A percentile compares a stretch with the other conserved stretches of the same genome.
These are phyloP conservation scores for Orbilia blumenaviensis DNA, from an alignment of 2,329 filamentous ascomycete species.

Conservation along the genomic window DNA sequence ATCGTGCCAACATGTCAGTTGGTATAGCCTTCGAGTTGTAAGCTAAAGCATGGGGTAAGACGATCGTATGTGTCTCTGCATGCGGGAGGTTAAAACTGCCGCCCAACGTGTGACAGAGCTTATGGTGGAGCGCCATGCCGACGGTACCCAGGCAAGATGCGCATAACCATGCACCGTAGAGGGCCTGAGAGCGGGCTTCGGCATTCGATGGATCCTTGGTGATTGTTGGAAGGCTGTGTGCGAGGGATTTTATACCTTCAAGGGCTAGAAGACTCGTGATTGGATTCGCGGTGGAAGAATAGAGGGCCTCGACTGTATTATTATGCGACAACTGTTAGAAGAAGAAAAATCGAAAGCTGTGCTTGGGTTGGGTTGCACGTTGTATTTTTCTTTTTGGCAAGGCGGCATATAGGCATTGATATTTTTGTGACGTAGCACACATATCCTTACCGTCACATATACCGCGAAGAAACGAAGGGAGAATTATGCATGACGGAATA, in stretches of 20 bases:
- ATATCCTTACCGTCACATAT: neutral
- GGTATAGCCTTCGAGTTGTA: slow-evolving; percentile 69
- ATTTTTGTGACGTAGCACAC: slow-evolving; percentile 35
- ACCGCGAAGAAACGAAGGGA: neutral
- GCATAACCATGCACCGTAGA: slow-evolving; percentile 73
- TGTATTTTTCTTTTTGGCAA: slow-evolving; percentile 34
- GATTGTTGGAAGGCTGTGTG: slow-evolving; percentile 67
- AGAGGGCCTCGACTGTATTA: slow-evolving; percentile 68
- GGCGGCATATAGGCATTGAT: neutral
- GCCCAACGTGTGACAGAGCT: slow-evolving; percentile 72
- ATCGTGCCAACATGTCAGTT: slow-evolving; percentile 65
- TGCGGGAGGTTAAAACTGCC: slow-evolving; percentile 73
- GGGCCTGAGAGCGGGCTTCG: slow-evolving; percentile 66
- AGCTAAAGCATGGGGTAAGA: slow-evolving; percentile 71
- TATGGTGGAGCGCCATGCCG: slow-evolving; percentile 73
- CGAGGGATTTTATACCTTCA: slow-evolving; percentile 68
- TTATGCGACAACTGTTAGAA: slow-evolving; percentile 4
- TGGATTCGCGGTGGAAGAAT: slow-evolving; percentile 71
- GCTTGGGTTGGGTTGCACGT: slow-evolving; percentile 28
- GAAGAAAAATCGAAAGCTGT: neutral
- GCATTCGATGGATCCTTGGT: slow-evolving; percentile 63
- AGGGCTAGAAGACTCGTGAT: slow-evolving; percentile 69
- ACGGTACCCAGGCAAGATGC: slow-evolving; percentile 70
- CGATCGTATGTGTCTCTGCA: slow-evolving; percentile 72
- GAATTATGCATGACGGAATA: neutral